phyloP scores from a whole-genome alignment of 305 asterid species.

The Fraxinus nigra region DNA sequence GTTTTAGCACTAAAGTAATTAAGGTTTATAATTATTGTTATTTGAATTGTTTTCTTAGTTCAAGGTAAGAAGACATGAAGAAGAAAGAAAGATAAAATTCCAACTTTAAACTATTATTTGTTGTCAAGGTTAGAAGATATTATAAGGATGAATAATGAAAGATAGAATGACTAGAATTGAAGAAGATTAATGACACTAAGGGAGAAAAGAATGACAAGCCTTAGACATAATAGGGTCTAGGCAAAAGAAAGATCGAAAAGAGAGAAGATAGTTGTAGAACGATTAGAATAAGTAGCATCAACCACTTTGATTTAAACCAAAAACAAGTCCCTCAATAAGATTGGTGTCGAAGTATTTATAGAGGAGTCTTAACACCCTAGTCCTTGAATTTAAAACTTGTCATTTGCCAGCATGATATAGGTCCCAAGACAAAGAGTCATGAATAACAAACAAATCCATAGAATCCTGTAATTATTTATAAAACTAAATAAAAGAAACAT shows the following conservation, averaged over 20 bases:
- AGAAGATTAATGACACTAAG: not conserved
- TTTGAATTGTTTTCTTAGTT: too few relatives aligned
- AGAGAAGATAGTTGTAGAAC: not conserved
- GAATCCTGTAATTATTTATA: too few relatives aligned
- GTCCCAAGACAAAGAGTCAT: not conserved
- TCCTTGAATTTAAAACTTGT: too few relatives aligned
- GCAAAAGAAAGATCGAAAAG: not conserved
- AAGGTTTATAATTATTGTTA: too few relatives aligned
- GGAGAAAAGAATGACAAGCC: not conserved
- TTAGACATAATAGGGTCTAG: not conserved
- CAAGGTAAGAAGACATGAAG: not conserved
- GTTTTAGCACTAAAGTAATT: too few relatives aligned
- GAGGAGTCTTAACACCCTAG: too few relatives aligned
- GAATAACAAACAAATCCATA: too few relatives aligned
- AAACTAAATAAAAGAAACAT: too few relatives aligned
- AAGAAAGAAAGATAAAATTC: not conserved
- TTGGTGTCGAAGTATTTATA: not conserved
- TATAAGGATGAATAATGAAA: not conserved
- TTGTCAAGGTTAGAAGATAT: not conserved
- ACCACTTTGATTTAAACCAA: not conserved
- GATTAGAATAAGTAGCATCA: not conserved
- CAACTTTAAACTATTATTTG: not conserved
- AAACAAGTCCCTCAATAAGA: not conserved
- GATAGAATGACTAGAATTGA: not conserved
- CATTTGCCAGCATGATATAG: too few relatives aligned